Base-by-base conservation (phyloP, 2,329 filamentous ascomycete species). In the Botrytis deweyae region DNA sequence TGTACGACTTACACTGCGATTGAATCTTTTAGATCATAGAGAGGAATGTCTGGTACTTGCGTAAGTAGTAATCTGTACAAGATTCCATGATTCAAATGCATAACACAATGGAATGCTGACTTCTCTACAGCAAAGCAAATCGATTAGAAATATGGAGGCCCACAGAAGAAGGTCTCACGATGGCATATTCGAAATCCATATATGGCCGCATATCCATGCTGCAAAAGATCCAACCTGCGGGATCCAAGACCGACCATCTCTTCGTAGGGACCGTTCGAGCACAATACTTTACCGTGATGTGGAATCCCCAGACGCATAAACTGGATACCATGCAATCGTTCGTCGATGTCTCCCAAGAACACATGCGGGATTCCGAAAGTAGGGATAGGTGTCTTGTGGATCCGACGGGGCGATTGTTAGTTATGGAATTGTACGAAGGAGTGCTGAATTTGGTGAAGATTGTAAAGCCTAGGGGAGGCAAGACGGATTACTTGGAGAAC, bases 231-330 rank as follows among this genome's bases (percentile, higher is more conserved):
- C 90, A 90, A 40, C 94, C 95, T 9, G 89, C 90, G 67, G 89
- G 93, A 78, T 90, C 91, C 42, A 83, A 87, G 8, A 93, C 91
- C 66, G 94, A 98, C 78, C 89, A 98, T 75, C 88, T 99, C 75
- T 97, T 99, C 81, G 88, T 99, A 73, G 95, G 94, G 68, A 99
- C 96, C 65, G 92, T 97, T 81, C 90, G 92, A 72, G 92, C 93
- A 78, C 91, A 94, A 79, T 98, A 97, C 84, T 97, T 98, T 82
- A 97, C 94, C 2, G 83, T 97, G 33, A 90, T 88, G 25, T 99
- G 96, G 95, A 90, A 98, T 78, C 80, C 87, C 0, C 82, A 87
- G 81, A 85, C 80, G 7, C 83, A 83, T 33, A 81, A 84, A 73
- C 82, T 91, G 3, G 85, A 88, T 14, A 88, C 86, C 0, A 81